Base-by-base conservation (phyloP, 2,329 filamentous ascomycete genomes). In the Thielaviopsis musarum region DNA sequence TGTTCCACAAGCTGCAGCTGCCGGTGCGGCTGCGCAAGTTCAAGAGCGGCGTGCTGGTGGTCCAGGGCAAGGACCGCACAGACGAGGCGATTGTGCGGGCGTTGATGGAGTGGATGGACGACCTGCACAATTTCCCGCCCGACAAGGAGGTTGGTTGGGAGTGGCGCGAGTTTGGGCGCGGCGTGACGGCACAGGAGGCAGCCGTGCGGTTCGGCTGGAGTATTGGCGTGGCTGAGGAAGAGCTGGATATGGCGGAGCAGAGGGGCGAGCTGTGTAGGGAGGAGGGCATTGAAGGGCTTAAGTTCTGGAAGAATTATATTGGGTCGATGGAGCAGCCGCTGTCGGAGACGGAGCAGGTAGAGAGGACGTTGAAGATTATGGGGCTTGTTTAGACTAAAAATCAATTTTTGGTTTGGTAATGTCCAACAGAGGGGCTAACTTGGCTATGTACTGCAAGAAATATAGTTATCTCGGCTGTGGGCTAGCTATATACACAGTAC, bases 171-270 rank as follows among this genome's bases (percentile, higher is more conserved):
- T 96, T 89, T 69, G 91, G 93, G 0, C 80, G 84, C 59, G 90
- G 93, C 10, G 84, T 97, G 28, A 96, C 90, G 15, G 89, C 90
- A 1, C 88, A 93, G 67, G 91, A 97, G 67, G 82, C 83, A 0
- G 93, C 93, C 0, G 88, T 94, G 70, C 77, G 82, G 56, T 98
- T 98, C 71, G 88, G 91, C 5, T 98, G 93, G 93, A 97, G 93
- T 69, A 85, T 98, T 7, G 93, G 93, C 9, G 91, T 98, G 22
- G 93, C 93, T 1, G 87, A 86, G 62, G 93, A 97, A 69, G 93
- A 98, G 72, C 76, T 98, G 13, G 88, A 96, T 69, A 96, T 98
- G 91, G 91, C 91, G 0, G 93, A 98, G 70, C 91, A 97, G 69
- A 82, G 80, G 59, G 93, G 93, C 0, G 82, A 83, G 2, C 70